These are phyloP conservation scores for Rhizophagus sp. DNA, from an alignment of 192 early-diverging fungal species.

Conservation along the genomic window DNA sequence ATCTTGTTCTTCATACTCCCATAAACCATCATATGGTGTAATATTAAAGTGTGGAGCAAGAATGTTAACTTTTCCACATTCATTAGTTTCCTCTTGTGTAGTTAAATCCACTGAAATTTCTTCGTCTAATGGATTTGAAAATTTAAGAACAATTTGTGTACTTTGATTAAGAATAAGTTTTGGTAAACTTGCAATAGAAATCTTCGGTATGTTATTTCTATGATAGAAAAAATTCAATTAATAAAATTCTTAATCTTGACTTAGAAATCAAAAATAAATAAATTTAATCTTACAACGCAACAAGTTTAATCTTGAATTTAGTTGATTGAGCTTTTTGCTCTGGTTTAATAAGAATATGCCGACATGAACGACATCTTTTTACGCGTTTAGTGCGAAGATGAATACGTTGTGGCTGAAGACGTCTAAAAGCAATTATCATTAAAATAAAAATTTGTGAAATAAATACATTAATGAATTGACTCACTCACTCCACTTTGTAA, in stretches of 20 bases:
- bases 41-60: conserved; percentile 67
- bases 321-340: conserved; percentile 88
- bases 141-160: conserved; percentile 62
- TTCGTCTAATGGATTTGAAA: conserved; percentile 81
- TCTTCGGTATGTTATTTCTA: conserved; percentile 77
- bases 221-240: not conserved
- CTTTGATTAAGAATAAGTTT: conserved; percentile 40
- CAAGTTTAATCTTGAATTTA: conserved; percentile 86
- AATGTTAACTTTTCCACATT: conserved; percentile 49
- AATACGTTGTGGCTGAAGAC: conserved; percentile 81
- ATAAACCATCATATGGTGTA: conserved; percentile 73
- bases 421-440: conserved; percentile 31
- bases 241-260: not conserved
- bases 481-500: conserved; percentile 43
- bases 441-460: not conserved
- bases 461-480: conserved; percentile 16
- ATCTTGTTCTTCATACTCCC: conserved; percentile 76
- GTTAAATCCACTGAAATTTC: conserved; percentile 66
- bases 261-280: not conserved
- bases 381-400: conserved; percentile 84
- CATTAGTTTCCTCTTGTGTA: conserved; percentile 39
- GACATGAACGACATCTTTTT: conserved; percentile 84
- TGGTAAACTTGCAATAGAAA: conserved; percentile 62
- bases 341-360: conserved; percentile 89
- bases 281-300: conserved; percentile 66